Evolutionary conservation across 345 rosid species (phyloP).

Genomic region (Arabidopsis suecica): DNA sequence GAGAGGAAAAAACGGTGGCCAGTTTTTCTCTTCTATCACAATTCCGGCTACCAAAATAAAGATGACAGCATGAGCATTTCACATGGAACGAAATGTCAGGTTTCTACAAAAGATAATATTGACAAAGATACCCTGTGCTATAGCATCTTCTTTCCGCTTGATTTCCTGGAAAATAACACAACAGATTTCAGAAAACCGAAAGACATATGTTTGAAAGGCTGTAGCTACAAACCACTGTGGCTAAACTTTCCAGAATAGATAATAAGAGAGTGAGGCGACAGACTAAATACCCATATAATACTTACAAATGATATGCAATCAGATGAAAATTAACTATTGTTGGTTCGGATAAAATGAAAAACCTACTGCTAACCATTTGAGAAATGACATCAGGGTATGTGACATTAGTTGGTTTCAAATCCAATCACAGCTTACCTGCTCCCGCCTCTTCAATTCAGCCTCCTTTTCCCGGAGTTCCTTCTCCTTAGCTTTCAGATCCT

Average conservation of each 20-base stretch:
- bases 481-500: slow-evolving; percentile 89
- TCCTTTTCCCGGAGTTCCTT: slow-evolving; percentile 94
- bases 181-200: slow-evolving; percentile 16
- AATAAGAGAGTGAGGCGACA: not conserved
- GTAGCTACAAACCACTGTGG: slow-evolving; percentile 13
- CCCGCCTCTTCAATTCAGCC: slow-evolving; percentile 79
- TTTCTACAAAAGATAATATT: slow-evolving; percentile 15
- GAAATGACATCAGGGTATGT: slow-evolving; percentile 7
- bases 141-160: slow-evolving; percentile 88
- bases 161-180: slow-evolving; percentile 62
- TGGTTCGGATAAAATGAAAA: slow-evolving; percentile 13
- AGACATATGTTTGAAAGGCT: slow-evolving; percentile 2
- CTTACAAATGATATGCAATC: slow-evolving; percentile 7
- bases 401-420: not conserved
- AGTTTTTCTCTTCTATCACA: slow-evolving; percentile 88
- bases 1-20: slow-evolving; percentile 92
- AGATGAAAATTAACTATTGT: not conserved
- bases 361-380: slow-evolving; percentile 8
- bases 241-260: slow-evolving; percentile 9
- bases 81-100: slow-evolving; percentile 15
- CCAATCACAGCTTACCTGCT: slow-evolving; percentile 63
- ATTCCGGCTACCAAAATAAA: slow-evolving; percentile 77
- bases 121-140: slow-evolving; percentile 57
- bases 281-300: slow-evolving; percentile 9
- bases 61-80: slow-evolving; percentile 30